phyloP scores from a whole-genome alignment of 768 basidiomycete species.

The Pleurotus cornucopiae region DNA sequence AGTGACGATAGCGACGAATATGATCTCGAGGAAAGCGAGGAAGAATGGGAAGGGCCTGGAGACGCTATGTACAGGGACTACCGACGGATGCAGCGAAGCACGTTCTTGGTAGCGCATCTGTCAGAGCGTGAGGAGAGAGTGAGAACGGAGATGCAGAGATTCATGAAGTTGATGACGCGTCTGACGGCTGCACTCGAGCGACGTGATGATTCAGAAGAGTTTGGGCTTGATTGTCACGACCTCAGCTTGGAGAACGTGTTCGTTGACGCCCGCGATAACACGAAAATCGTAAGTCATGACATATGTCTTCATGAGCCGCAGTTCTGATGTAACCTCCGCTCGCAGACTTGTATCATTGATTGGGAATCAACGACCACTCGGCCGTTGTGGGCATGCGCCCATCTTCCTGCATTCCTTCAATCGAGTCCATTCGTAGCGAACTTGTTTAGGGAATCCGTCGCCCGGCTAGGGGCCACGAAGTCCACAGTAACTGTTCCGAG shows the following conservation, averaged over 20 bases:
- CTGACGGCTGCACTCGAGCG: constrained; percentile 30
- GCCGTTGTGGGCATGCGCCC: constrained; percentile 82
- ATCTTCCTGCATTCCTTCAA: constrained; percentile 76
- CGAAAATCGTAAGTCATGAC: constrained; percentile 58
- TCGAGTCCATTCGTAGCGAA: constrained; percentile 71
- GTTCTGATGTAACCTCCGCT: constrained; percentile 2
- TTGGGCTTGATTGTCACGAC: constrained; percentile 83
- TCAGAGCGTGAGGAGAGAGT: constrained; percentile 59
- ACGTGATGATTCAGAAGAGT: constrained; percentile 47
- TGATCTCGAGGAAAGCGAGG: constrained; percentile 76
- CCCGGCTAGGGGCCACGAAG: constrained; percentile 35
- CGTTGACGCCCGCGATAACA: constrained; percentile 64
- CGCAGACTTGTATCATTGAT: constrained; percentile 81
- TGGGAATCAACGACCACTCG: constrained; percentile 90
- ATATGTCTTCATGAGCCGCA: constrained; percentile 7
- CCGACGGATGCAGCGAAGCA: constrained; percentile 73
- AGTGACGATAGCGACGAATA: constrained; percentile 78
- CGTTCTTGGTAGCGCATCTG: constrained; percentile 73
- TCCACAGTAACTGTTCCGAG: constrained; percentile 16
- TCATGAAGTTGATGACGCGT: constrained; percentile 64
- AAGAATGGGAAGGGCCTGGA: constrained; percentile 75
- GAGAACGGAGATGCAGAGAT: constrained; percentile 66
- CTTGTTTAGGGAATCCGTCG: constrained; percentile 65
- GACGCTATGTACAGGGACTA: constrained; percentile 82
- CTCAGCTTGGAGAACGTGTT: constrained; percentile 83